phyloP scores from a whole-genome alignment of 192 early-diverging fungal genomes.

The Gaertneriomyces sp. region DNA sequence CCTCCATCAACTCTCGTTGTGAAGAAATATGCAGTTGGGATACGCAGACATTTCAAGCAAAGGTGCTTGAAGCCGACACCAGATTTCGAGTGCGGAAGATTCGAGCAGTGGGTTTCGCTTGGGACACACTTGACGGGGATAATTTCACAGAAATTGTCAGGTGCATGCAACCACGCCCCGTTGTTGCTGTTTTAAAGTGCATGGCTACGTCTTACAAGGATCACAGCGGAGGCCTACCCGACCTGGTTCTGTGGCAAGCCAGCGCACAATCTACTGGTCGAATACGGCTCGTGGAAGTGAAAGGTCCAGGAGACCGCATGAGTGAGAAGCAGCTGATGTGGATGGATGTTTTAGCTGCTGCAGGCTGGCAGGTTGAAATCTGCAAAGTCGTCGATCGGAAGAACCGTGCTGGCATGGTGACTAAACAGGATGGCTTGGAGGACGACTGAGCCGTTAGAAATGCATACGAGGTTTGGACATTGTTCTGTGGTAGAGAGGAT shows the following conservation, averaged over 20 bases:
- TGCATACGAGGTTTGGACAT: neutral
- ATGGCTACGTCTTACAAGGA: slow-evolving; percentile 27
- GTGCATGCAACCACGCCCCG: slow-evolving; percentile 9
- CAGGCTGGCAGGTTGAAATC: slow-evolving; percentile 36
- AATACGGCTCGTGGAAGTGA: slow-evolving; percentile 47
- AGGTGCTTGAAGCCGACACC: slow-evolving; percentile 11
- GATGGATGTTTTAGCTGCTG: slow-evolving; percentile 33
- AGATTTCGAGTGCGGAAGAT: neutral
- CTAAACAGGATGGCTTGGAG: neutral
- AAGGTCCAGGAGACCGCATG: slow-evolving; percentile 45
- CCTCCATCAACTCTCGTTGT: slow-evolving; percentile 29
- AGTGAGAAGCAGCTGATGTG: slow-evolving; percentile 47
- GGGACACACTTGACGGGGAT: slow-evolving; percentile 1
- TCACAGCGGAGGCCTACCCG: slow-evolving; percentile 46
- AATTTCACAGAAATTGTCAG: slow-evolving; percentile 34
- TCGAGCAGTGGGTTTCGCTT: slow-evolving; percentile 14
- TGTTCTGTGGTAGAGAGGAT: too few relatives aligned
- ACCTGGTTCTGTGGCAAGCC: slow-evolving; percentile 46
- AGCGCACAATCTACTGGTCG: neutral
- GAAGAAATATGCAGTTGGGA: slow-evolving; percentile 20
- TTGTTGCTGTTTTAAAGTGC: slow-evolving; percentile 9
- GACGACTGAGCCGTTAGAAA: neutral
- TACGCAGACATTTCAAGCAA: slow-evolving; percentile 10
- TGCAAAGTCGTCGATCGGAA: slow-evolving; percentile 33
- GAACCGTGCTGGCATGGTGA: neutral